These are phyloP conservation scores for Neurospora africana DNA, from an alignment of 495 filamentous ascomycete species.

Conservation along the genomic window DNA sequence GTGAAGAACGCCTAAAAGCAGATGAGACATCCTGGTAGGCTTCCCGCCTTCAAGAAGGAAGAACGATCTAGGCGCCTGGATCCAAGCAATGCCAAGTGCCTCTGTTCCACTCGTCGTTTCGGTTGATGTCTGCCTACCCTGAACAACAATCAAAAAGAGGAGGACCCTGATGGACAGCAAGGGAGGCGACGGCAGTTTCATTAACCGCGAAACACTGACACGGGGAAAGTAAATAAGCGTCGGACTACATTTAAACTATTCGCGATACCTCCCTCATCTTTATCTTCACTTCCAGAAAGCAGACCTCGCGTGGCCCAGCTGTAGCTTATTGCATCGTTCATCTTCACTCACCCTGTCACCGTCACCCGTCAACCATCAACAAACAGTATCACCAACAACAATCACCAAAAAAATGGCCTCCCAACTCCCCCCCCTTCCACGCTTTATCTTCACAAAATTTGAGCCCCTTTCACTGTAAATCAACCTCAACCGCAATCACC, in stretches of 20 bases:
- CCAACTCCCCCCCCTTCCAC: constrained; percentile 40
- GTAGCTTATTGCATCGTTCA: neutral
- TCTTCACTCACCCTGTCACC: neutral
- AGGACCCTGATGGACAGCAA: neutral
- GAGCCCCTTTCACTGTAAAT: constrained; percentile 54
- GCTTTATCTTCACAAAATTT: constrained; percentile 47
- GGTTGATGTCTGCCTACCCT: neutral
- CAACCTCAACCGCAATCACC: too few relatives aligned
- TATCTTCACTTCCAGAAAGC: neutral
- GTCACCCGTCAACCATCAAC: neutral
- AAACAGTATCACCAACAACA: neutral
- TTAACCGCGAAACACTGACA: neutral
- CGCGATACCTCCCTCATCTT: neutral
- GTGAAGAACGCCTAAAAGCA: neutral
- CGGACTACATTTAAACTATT: neutral
- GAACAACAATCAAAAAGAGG: neutral
- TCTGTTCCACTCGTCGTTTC: neutral
- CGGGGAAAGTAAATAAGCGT: neutral
- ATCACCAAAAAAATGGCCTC: constrained; percentile 33
- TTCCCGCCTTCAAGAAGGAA: neutral
- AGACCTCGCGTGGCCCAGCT: neutral
- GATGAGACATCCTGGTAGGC: neutral
- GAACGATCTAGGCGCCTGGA: neutral
- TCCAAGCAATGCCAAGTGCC: neutral
- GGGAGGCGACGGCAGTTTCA: neutral